phyloP scores from a whole-genome alignment of 2,329 filamentous ascomycete species.

The Phyllosticta citrichinensis region DNA sequence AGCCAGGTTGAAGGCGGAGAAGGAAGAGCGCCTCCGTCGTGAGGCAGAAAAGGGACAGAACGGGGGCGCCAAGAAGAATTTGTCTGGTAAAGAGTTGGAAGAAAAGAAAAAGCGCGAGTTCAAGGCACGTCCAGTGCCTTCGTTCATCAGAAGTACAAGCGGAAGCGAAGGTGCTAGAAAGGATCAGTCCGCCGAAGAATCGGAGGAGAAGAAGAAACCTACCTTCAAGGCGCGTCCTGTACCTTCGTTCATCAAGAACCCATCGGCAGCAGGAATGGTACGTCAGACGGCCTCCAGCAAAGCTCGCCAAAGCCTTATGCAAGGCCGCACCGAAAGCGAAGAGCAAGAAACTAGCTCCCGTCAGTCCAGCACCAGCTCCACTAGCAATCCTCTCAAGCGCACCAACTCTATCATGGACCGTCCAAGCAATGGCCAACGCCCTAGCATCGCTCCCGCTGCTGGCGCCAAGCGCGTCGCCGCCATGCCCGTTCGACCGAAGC shows the following conservation, averaged over 20 bases:
- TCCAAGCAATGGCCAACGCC: not conserved
- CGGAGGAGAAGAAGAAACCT: slow-evolving; percentile 26
- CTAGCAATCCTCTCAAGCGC: slow-evolving; percentile 1
- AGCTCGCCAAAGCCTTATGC: slow-evolving; percentile 26
- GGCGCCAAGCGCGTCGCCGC: slow-evolving; percentile 3
- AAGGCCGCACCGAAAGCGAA: not conserved
- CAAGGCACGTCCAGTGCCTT: slow-evolving; percentile 38
- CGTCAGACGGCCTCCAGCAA: slow-evolving; percentile 38
- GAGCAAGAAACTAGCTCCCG: not conserved
- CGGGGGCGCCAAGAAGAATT: not conserved
- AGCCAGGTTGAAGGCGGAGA: slow-evolving; percentile 42
- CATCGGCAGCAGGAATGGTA: slow-evolving; percentile 23
- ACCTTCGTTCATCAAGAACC: slow-evolving; percentile 23
- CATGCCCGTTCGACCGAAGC: slow-evolving; percentile 2
- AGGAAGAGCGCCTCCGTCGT: slow-evolving; percentile 37
- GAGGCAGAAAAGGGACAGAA: slow-evolving; percentile 14
- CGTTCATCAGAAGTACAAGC: slow-evolving; percentile 19
- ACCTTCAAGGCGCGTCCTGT: slow-evolving; percentile 39
- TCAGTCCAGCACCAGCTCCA: not conserved
- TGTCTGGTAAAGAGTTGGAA: slow-evolving; percentile 13
- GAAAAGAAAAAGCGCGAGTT: slow-evolving; percentile 31
- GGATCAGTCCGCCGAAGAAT: slow-evolving; percentile 1
- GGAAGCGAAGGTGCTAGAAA: not conserved
- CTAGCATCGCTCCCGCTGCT: not conserved
- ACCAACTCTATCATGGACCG: not conserved